A percentile compares a stretch with the other conserved stretches of the same genome.
These are phyloP conservation scores for Fusarium sp. DNA, from an alignment of 2,329 filamentous ascomycete species.

Conservation along the genomic window DNA sequence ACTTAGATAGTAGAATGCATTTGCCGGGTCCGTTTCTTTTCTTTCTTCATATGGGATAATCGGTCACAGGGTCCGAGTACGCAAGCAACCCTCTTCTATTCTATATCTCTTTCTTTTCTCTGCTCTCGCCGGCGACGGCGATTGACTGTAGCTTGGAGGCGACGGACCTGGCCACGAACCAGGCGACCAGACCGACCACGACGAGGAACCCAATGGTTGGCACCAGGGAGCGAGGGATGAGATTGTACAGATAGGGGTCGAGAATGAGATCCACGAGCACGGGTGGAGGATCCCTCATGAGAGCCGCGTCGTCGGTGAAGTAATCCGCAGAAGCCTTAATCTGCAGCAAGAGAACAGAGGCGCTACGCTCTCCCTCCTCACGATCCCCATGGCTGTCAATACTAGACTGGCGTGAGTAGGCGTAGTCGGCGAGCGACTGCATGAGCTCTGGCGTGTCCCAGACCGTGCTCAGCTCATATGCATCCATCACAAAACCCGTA, in stretches of 20 bases:
- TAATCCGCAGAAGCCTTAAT: constrained; percentile 86
- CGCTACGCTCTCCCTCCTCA: constrained; percentile 29
- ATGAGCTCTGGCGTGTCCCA: constrained; percentile 72
- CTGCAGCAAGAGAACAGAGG: constrained; percentile 76
- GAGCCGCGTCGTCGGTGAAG: constrained; percentile 76
- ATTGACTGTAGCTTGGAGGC: constrained; percentile 44
- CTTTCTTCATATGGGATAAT: constrained; percentile 21
- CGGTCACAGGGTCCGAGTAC: constrained; percentile 20
- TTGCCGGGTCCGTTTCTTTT: constrained; percentile 24
- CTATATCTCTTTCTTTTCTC: constrained; percentile 54
- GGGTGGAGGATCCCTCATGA: constrained; percentile 81
- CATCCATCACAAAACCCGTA: constrained; percentile 78
- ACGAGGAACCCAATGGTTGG: constrained; percentile 78
- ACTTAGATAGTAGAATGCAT: constrained; percentile 48
- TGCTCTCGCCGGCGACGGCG: constrained; percentile 38
- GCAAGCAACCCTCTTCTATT: constrained; percentile 9
- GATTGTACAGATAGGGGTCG: constrained; percentile 84
- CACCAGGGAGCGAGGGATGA: constrained; percentile 81
- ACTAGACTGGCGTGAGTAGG: constrained; percentile 59
- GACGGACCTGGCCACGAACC: constrained; percentile 55
- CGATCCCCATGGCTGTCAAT: constrained; percentile 24
- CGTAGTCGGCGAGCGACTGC: constrained; percentile 73
- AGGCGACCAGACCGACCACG: constrained; percentile 65
- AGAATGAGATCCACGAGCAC: constrained; percentile 86
- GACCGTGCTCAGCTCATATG: constrained; percentile 70